A percentile compares a stretch with the other conserved stretches of the same genome.
Evolutionary conservation across 345 rosid species (phyloP).

Genomic region (Nephelium lappaceum): DNA sequence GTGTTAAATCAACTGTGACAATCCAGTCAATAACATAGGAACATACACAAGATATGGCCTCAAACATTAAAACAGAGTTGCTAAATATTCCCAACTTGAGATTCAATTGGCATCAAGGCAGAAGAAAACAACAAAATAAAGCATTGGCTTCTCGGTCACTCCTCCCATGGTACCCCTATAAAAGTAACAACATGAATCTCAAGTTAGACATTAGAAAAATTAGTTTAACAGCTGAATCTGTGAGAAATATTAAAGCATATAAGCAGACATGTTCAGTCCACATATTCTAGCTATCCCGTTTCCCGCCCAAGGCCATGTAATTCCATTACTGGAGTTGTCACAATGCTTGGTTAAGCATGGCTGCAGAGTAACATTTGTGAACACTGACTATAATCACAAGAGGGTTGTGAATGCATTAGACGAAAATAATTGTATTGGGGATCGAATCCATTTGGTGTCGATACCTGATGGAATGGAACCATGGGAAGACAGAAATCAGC

Average conservation of each 20-base stretch:
- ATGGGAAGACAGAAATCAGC: slow-evolving; percentile 10
- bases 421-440: background rate
- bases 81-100: slow-evolving; percentile 1
- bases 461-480: slow-evolving; percentile 26
- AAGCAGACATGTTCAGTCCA: background rate
- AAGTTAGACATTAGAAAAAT: too few species aligned
- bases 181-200: too few species aligned
- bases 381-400: slow-evolving; percentile 8
- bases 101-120: background rate
- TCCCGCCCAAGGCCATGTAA: slow-evolving; percentile 29
- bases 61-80: background rate
- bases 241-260: too few species aligned
- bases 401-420: slow-evolving; percentile 6
- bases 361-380: slow-evolving; percentile 25
- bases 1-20: too few species aligned
- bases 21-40: too few species aligned
- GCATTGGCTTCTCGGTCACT: background rate
- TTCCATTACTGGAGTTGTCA: slow-evolving; percentile 15
- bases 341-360: slow-evolving; percentile 15
- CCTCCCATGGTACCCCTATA: too few species aligned
- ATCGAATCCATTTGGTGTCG: slow-evolving; percentile 12
- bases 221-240: too few species aligned
- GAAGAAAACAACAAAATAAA: slow-evolving; percentile 13
- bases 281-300: slow-evolving; percentile 18
- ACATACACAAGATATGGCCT: background rate